Base-by-base conservation (phyloP, 192 early-diverging fungal genomes). In the Podila minutissima region DNA sequence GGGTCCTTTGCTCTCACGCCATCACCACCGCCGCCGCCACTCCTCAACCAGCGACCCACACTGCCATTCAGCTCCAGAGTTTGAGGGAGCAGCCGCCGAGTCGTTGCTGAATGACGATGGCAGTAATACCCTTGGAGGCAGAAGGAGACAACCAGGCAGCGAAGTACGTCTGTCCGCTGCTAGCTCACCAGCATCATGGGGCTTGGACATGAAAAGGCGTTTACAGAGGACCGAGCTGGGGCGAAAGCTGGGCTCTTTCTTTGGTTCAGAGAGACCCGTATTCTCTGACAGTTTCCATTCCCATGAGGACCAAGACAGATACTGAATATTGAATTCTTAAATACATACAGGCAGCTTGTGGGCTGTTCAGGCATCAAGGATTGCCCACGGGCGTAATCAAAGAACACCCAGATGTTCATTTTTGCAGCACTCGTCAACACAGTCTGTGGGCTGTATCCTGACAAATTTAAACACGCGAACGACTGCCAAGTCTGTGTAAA, bases 141-240 rank as follows among this genome's bases (percentile, higher is more conserved):
- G 41, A 46, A 13, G 41, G 15, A 46, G 41, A 46, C 13, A 12
- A 46, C 41, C 57, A 66, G 51, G 49, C 29, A 61, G 46, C 11
- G 61, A 63, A 28, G 50, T 61, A 15, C 68, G 37, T 38, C 37
- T 79, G 33, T 64, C 70, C 0, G 59, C 64, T 3, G 32, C n/a
- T 13, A 29, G 31, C 10, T 79, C 70, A n/a, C 65, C 76, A 5
- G 62, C 28, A 8, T 68, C 51, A 4, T 31, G 38, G 37, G 61
- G 66, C 9, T 51, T 60, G 4, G 76, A 79, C 33, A 68, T 61
- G 76, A 79, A 68, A 55, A 67, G 51, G 57, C 64, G 55, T 33
- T 68, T 72, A 55, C 62, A 72, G 70, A 50, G 70, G 46, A 79
- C 66, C 0, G 61, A 68, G 24, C 72, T 69, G 76, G 70, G 76